phyloP scores from a whole-genome alignment of 345 rosid species.

The Pistacia atlantica region DNA sequence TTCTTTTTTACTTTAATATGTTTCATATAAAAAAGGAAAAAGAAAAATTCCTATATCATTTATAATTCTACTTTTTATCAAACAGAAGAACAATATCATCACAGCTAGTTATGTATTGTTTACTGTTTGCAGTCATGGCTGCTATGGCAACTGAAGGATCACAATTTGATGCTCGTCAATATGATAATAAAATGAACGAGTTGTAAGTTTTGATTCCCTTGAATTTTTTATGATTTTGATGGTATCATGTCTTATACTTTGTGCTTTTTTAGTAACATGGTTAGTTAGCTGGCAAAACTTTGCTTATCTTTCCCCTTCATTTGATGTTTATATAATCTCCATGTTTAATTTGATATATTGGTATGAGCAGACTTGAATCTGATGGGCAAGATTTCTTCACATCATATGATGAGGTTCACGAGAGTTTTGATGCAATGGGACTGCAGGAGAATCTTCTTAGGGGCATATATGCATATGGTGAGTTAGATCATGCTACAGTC shows the following conservation, averaged over 20 bases:
- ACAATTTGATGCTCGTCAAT: constrained; percentile 47
- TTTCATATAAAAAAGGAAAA: too few relatives aligned
- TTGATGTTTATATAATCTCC: neutral
- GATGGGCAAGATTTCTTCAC: constrained; percentile 47
- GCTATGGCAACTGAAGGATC: constrained; percentile 43
- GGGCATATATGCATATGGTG: constrained; percentile 55
- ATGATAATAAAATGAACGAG: constrained; percentile 51
- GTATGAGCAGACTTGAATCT: constrained; percentile 29
- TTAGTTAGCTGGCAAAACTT: neutral
- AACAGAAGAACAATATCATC: neutral
- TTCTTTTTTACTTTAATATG: too few relatives aligned
- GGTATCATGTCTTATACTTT: neutral
- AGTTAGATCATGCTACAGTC: neutral
- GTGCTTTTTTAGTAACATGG: neutral
- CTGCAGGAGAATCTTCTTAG: constrained; percentile 50
- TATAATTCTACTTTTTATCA: too few relatives aligned
- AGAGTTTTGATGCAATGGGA: constrained; percentile 48
- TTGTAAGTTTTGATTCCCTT: constrained; percentile 31
- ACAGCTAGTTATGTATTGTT: neutral
- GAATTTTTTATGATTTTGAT: neutral
- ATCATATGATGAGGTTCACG: constrained; percentile 44
- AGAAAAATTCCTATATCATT: neutral
- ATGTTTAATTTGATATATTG: constrained; percentile 5
- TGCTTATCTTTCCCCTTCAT: neutral
- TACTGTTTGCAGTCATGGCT: constrained; percentile 44